Conservation (phyloP, 2,329 filamentous ascomycete species). For the Hyphodiscus sp. region DNA sequence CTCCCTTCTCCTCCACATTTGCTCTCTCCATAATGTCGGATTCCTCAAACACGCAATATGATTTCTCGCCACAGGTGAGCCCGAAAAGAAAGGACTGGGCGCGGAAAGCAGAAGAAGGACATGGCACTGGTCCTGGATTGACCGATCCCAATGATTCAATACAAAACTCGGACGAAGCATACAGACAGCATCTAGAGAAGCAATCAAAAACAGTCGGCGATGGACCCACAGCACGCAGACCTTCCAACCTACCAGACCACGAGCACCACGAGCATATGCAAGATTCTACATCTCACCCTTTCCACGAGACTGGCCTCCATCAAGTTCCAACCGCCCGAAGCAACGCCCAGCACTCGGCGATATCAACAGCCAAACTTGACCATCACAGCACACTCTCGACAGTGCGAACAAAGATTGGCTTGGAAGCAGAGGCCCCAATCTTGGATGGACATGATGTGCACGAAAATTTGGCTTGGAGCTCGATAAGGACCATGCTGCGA, state of each 20-base stretch:
- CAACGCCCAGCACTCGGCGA: not conserved
- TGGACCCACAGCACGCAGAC: constrained; percentile 5
- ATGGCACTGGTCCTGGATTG: constrained; percentile 15
- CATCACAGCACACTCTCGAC: constrained; percentile 10
- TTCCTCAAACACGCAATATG: not conserved
- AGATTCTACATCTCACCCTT: constrained; percentile 3
- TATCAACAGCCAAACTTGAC: constrained; percentile 8
- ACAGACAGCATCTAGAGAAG: constrained; percentile 13
- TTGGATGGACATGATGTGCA: constrained; percentile 20
- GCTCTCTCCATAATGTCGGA: not conserved
- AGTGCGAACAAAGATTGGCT: constrained; percentile 15
- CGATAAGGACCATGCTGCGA: constrained; percentile 42
- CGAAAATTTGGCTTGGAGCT: constrained; percentile 43
- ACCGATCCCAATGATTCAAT: constrained; percentile 15
- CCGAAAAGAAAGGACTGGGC: constrained; percentile 10
- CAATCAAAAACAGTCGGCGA: constrained; percentile 10
- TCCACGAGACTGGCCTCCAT: not conserved
- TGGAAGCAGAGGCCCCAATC: constrained; percentile 18
- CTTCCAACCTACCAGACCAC: not conserved
- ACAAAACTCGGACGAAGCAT: constrained; percentile 14
- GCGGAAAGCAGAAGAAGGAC: constrained; percentile 4
- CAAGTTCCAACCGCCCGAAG: not conserved
- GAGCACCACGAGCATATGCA: constrained; percentile 13
- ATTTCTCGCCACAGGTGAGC: constrained; percentile 6
- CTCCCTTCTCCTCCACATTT: not conserved